These are phyloP conservation scores for Closterium sp. DNA, from an alignment of 139 green algal genomes.

Conservation along the genomic window DNA sequence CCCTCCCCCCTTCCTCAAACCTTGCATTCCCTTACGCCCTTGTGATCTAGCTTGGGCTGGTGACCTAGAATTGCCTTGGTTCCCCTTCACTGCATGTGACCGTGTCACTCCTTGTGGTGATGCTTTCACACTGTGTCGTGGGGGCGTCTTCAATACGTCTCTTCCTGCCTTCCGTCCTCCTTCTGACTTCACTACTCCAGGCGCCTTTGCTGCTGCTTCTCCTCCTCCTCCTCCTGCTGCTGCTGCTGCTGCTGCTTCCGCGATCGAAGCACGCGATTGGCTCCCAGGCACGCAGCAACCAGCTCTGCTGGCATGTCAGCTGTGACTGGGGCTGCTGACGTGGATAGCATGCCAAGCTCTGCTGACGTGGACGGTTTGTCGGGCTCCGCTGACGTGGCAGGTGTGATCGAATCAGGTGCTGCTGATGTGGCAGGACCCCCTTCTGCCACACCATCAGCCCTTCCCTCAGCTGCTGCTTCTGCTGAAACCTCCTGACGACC, in stretches of 20 bases:
- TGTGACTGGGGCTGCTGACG: background rate
- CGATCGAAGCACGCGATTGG: background rate
- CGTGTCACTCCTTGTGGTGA: no score
- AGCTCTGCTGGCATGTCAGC: background rate
- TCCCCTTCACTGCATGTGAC: no score
- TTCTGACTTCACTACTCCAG: no score
- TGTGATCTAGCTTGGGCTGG: no score
- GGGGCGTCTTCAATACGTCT: no score
- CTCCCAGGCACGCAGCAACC: background rate
- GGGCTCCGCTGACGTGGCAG: background rate
- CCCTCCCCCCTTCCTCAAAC: background rate
- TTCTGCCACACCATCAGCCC: background rate
- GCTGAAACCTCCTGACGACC: background rate
- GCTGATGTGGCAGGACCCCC: background rate
- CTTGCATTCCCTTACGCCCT: no score
- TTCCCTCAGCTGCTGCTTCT: background rate
- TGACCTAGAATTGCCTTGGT: no score
- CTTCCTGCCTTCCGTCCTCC: no score
- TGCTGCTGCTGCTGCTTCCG: no score
- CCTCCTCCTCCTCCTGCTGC: no score
- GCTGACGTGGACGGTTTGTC: background rate
- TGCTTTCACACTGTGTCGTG: no score
- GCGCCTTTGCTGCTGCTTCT: no score
- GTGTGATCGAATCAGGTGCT: background rate
- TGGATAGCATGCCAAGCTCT: background rate